A percentile compares a stretch with the other conserved stretches of the same genome.
Evolutionary conservation across 345 rosid genomes (phyloP).

Genomic region (Linum usitatissimum): DNA sequence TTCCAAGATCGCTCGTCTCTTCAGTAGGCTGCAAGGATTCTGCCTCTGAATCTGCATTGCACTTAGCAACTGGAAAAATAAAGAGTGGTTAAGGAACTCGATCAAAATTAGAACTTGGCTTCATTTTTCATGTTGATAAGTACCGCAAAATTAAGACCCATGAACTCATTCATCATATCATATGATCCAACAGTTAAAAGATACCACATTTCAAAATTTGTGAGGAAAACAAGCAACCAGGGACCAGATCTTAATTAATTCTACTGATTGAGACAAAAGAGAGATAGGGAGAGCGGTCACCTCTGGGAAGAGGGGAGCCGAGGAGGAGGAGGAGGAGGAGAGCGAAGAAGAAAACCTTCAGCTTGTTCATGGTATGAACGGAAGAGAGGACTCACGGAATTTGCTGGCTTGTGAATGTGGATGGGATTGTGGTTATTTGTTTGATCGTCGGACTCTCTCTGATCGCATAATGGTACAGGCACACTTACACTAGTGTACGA

Average conservation of each 20-base stretch:
- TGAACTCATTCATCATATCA: neutral
- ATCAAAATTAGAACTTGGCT: neutral
- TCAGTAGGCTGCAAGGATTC: constrained; percentile 37
- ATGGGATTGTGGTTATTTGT: too few relatives aligned
- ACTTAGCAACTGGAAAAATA: constrained; percentile 38
- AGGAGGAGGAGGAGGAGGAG: constrained; percentile 58
- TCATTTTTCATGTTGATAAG: neutral
- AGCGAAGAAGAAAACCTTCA: constrained; percentile 56
- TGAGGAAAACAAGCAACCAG: neutral
- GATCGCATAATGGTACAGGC: too few relatives aligned
- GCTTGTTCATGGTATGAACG: constrained; percentile 19
- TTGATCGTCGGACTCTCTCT: too few relatives aligned
- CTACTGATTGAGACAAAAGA: constrained; percentile 9
- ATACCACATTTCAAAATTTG: neutral
- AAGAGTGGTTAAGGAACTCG: neutral
- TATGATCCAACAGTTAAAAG: neutral
- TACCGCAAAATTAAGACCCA: neutral
- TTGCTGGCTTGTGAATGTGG: neutral
- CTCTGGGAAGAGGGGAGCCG: constrained; percentile 68
- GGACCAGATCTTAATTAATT: constrained; percentile 3
- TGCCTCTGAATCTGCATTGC: constrained; percentile 50
- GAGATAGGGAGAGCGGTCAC: constrained; percentile 17
- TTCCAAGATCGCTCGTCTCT: constrained; percentile 53
- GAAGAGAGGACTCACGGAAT: neutral
- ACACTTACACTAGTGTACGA: too few relatives aligned